Evolutionary conservation across 192 early-diverging fungal species (phyloP), one percentile per base, ranked within the genome.

Genomic region (Backusella macrospora): DNA sequence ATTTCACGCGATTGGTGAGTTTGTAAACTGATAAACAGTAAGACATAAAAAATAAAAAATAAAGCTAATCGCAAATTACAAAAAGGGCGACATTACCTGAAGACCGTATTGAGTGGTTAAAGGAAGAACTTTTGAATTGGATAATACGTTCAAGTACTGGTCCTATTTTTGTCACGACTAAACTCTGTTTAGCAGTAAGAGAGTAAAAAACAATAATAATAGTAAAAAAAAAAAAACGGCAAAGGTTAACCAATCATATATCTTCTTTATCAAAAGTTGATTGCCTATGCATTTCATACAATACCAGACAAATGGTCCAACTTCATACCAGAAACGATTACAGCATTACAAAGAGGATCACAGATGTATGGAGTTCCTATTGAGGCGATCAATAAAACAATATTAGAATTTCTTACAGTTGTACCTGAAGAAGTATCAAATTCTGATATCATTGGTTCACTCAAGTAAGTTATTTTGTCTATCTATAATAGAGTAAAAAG

Each of bases 101-200:
- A 39, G 87, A 88, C 4, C 78, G 80, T 29, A 82, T 83, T 9
- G 81, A 84, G n/a, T 88, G 84, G 85, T 71, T 88, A 26, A 77
- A 81, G 59, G 78, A 76, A 12, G 83, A 85, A 44, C 73, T 88
- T 9, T 75, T 86, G 7, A 52, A 70, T 21, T 83, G 85, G 81
- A 82, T 85, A 52, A 76, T 85, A 6, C 79, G 79, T 7, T 76
- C 74, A 15, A 79, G 78, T 62, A 71, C 66, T 46, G 87, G 87
- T 3, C 81, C 87, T 45, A 75, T 74, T 4, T 82, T 86, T 52
- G 83, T 88, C 55, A 68, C 78, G 47, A 85, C 84, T 34, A 88
- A 88, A 65, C 44, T 88, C 7, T 88, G 84, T 72, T 47, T 86
- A n/a, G 85, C 85, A 44, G 87, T 88, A 82, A 70, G 81, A 39